Evolutionary conservation across 331 rosid genomes (phyloP), one percentile per base, ranked within the genome.

Genomic region (Rhamnella rubrinervis): DNA sequence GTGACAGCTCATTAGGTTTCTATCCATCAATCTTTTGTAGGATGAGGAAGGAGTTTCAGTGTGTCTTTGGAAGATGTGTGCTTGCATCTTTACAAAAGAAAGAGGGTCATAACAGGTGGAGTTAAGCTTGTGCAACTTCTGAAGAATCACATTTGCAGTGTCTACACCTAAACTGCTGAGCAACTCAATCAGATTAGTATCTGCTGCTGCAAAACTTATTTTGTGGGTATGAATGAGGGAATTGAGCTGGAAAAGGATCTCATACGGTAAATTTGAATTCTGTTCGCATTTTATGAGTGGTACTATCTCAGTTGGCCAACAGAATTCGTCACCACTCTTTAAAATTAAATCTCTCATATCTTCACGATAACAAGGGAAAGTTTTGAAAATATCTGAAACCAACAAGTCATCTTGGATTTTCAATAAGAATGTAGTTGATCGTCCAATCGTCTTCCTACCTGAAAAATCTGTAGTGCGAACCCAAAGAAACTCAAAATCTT

Each of bases 161-260:
- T 85, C 96, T 39, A 75, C 61, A 46, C 76, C 71, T 79, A 88
- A 70, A 76, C 81, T 56, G 72, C 86, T 70, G 39, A 93, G 70
- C 79, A 79, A 80, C 47, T 83, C 83, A 39, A 87, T 75, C 80
- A 90, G 83, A 68, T 86, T 87, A 71, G 47, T 46, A 66, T 78
- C 83, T 35, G 79, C 92, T 35, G 79, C 92, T 6, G 95, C 83
- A 72, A 87, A 83, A 77, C 91, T 84, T 49, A 90, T 84, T 60
- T 93, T 93, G 51, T 88, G 97, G 40, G 93, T 84, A 73, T 93
- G 98, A 68, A 93, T 89, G 69, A 93, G 91, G 15, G 91, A 88
- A 75, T 84, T 93, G 74, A 93, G 76, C 66, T 90, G 98, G 81
- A 88, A 93, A 78, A 87, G 75, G 58, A 75, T 64, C 78, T 93